These are phyloP conservation scores for Prunus mira DNA, from an alignment of 306 rosid species.

Conservation along the genomic window DNA sequence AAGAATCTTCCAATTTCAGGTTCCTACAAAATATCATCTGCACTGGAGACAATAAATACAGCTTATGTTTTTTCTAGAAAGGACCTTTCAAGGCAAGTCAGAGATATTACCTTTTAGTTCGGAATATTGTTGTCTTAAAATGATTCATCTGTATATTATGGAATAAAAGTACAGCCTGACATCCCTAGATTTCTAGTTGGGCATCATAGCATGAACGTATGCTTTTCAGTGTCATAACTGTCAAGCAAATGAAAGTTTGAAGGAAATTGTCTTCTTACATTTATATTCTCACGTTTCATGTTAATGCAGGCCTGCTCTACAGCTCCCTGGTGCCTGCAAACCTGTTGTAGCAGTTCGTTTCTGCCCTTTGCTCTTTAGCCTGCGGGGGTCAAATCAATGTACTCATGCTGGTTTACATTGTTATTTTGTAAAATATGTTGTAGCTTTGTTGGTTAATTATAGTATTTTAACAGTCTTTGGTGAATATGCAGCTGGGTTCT, in stretches of 20 bases:
- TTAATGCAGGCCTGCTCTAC: conserved; percentile 76
- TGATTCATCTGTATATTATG: not conserved
- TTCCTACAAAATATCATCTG: conserved; percentile 50
- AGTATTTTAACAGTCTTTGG: conserved; percentile 15
- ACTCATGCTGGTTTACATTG: conserved; percentile 17
- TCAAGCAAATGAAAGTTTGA: conserved; percentile 8
- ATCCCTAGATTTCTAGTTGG: not conserved
- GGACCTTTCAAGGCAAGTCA: conserved; percentile 75
- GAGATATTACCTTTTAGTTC: conserved; percentile 2
- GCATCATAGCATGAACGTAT: not conserved
- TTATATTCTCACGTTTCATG: conserved; percentile 29
- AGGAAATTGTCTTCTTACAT: conserved; percentile 12
- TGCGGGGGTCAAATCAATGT: conserved; percentile 67
- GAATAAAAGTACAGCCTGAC: not conserved
- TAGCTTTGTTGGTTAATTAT: conserved; percentile 7
- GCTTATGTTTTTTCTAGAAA: conserved; percentile 79
- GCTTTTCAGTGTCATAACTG: conserved; percentile 8
- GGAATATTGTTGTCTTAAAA: conserved; percentile 12
- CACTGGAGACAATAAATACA: conserved; percentile 59
- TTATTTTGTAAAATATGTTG: not conserved
- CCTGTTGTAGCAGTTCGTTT: conserved; percentile 84
- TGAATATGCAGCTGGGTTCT: conserved; percentile 58
- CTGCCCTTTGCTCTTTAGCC: conserved; percentile 65
- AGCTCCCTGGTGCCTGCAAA: conserved; percentile 85
- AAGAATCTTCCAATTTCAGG: conserved; percentile 53